Evolutionary conservation across 192 early-diverging fungal species (phyloP).

Genomic region (Linnemannia elongata): DNA sequence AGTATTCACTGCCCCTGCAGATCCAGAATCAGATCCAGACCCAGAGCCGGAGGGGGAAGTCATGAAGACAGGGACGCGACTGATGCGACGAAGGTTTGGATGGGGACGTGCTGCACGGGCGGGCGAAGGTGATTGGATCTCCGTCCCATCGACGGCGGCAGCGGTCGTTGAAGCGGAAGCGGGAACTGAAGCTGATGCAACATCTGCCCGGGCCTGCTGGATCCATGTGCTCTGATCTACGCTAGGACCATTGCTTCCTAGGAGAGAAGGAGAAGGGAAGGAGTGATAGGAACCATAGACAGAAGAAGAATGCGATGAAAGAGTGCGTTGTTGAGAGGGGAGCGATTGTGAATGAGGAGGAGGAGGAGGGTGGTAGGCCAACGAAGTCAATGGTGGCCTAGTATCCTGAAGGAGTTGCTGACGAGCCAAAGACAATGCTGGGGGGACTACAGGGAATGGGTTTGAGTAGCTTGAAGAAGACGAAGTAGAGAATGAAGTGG

Average conservation of each 20-base stretch:
- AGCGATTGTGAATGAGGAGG: neutral
- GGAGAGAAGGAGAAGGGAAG: neutral
- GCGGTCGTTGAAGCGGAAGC: neutral
- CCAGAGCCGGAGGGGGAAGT: neutral
- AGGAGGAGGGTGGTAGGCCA: neutral
- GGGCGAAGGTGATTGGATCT: slow-evolving; percentile 1
- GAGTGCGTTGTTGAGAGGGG: neutral
- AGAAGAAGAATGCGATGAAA: neutral
- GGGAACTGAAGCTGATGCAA: neutral
- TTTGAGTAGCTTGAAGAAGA: neutral
- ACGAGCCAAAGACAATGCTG: neutral
- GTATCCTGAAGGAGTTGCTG: slow-evolving; percentile 15
- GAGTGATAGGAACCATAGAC: slow-evolving; percentile 10
- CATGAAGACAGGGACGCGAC: slow-evolving; percentile 29
- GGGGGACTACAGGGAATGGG: neutral
- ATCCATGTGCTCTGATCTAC: neutral
- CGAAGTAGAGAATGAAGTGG: neutral
- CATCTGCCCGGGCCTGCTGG: neutral
- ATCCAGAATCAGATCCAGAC: neutral
- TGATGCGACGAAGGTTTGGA: slow-evolving; percentile 25
- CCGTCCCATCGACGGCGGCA: neutral
- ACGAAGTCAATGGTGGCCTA: slow-evolving; percentile 15
- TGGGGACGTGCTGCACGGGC: slow-evolving; percentile 13
- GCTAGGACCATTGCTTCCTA: neutral
- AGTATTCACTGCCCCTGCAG: neutral